Percentiles rank a stretch among this genome's conserved stretches.
Conservation (phyloP, 768 basidiomycete genomes). For the Boletus tomentosulus region DNA sequence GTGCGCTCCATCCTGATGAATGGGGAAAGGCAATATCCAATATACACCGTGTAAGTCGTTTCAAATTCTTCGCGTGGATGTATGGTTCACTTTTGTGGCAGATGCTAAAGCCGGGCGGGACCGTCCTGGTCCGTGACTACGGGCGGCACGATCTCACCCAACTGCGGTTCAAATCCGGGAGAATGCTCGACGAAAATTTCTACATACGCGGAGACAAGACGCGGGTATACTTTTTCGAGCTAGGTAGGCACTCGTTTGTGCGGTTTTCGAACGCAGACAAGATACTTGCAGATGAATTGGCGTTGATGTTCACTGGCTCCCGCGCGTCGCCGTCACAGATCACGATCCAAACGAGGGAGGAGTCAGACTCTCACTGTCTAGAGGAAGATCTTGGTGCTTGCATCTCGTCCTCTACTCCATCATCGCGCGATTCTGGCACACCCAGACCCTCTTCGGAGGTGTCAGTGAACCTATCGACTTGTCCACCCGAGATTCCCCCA, state of each 20-base stretch:
- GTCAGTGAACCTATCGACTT: not conserved
- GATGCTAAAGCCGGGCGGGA: conserved; percentile 89
- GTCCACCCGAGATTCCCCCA: conserved; percentile 1
- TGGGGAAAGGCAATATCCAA: conserved; percentile 84
- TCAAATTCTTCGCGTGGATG: not conserved
- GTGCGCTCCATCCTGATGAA: conserved; percentile 89
- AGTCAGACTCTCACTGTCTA: conserved; percentile 31
- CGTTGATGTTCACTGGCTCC: conserved; percentile 72
- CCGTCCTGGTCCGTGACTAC: conserved; percentile 87
- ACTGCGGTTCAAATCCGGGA: conserved; percentile 82
- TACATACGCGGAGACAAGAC: conserved; percentile 98
- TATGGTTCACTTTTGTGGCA: conserved; percentile 27
- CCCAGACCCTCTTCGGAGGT: not conserved
- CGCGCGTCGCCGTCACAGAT: conserved; percentile 34
- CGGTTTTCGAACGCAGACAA: not conserved
- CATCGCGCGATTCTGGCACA: conserved; percentile 1
- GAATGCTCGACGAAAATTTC: conserved; percentile 89
- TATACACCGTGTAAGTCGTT: conserved; percentile 57
- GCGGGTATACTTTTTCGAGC: conserved; percentile 93
- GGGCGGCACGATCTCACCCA: conserved; percentile 94
- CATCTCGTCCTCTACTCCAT: conserved; percentile 5
- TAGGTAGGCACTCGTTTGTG: conserved; percentile 45
- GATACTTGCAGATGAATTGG: conserved; percentile 61
- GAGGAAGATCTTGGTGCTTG: conserved; percentile 12
- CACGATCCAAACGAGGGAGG: conserved; percentile 31